Evolutionary conservation across 2,329 filamentous ascomycete genomes (phyloP), one percentile per base, ranked within the genome.

Genomic region (Botrytis tulipae): DNA sequence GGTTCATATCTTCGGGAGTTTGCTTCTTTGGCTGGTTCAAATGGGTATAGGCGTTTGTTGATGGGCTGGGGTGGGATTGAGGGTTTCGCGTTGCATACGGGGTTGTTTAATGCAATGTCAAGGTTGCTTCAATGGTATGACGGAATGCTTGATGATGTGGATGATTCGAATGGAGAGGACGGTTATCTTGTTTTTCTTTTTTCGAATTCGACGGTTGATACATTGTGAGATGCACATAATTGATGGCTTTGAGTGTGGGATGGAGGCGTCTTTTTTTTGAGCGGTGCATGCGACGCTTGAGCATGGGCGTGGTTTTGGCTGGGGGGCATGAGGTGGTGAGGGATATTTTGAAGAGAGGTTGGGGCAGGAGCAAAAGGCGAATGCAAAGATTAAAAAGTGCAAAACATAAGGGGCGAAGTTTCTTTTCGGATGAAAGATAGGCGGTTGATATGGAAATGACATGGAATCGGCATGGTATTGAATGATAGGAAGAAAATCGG

Each of bases 41-140:
- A 42, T 62, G 65, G 46, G 46, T 40, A 40, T 54, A 22, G 65
- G 65, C 20, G 46, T 67, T 54, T 29, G 25, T 37, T 18, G 25
- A 40, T 40, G 65, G 29, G 65, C 7, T 54, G 16, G 5, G 9
- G 25, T 29, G 16, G 22, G 32, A 40, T 67, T 25, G 7, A 0
- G 14, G 25, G 0, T 46, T 46, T 65, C 5, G 44, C 46, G 51
- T 54, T 67, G 46, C 46, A 48, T 10, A 57, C 16, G n/a, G 14
- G 51, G n/a, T 67, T n/a, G 65, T 67, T 51, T 40, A 54, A 54
- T 54, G 46, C 65, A 40, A 54, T 67, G 25, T 54, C 51, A 14
- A 29, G n/a, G 51, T 57, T 29, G 62, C n/a, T 54, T 40, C 32
- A 40, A 40, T 54, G 65, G 29, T 40, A 67, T 54, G 65, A 54